A percentile compares a stretch with the other conserved stretches of the same genome.
These are phyloP conservation scores for Coemansia sp. DNA, from an alignment of 192 early-diverging fungal species.

Conservation along the genomic window DNA sequence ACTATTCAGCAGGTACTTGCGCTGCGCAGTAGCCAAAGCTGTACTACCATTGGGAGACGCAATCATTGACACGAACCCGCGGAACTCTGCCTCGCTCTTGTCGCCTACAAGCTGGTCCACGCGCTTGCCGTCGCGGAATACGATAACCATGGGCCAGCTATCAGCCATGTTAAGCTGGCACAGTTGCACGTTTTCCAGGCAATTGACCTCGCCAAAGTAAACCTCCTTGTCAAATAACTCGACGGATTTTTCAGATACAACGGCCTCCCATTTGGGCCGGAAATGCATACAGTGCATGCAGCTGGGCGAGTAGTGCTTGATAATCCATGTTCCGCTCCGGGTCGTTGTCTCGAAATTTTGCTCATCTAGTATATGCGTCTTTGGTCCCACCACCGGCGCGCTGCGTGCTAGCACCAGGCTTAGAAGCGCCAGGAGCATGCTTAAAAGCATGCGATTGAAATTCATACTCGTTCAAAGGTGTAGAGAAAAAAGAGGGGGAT, in stretches of 20 bases:
- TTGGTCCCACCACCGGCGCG: slow-evolving; percentile 47
- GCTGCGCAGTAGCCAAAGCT: background rate
- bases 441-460: slow-evolving; percentile 11
- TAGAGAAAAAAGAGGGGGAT: slow-evolving; percentile 7
- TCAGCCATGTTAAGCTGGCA: slow-evolving; percentile 59
- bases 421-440: slow-evolving; percentile 15
- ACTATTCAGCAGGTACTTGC: slow-evolving; percentile 40
- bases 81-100: slow-evolving; percentile 25
- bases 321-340: slow-evolving; percentile 67
- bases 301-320: slow-evolving; percentile 85
- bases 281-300: slow-evolving; percentile 81
- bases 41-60: too few species aligned
- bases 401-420: slow-evolving; percentile 17
- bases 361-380: slow-evolving; percentile 42
- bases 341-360: slow-evolving; percentile 51
- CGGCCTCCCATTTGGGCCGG: slow-evolving; percentile 73
- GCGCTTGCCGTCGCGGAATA: slow-evolving; percentile 41
- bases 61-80: slow-evolving; percentile 16
- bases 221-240: slow-evolving; percentile 49
- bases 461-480: slow-evolving; percentile 14
- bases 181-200: slow-evolving; percentile 59
- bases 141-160: slow-evolving; percentile 61
- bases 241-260: slow-evolving; percentile 49
- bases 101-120: slow-evolving; percentile 25
- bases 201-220: slow-evolving; percentile 71